These are phyloP conservation scores for Barnettozyma populi DNA, from an alignment of 805 yeast genomes.

Conservation along the genomic window DNA sequence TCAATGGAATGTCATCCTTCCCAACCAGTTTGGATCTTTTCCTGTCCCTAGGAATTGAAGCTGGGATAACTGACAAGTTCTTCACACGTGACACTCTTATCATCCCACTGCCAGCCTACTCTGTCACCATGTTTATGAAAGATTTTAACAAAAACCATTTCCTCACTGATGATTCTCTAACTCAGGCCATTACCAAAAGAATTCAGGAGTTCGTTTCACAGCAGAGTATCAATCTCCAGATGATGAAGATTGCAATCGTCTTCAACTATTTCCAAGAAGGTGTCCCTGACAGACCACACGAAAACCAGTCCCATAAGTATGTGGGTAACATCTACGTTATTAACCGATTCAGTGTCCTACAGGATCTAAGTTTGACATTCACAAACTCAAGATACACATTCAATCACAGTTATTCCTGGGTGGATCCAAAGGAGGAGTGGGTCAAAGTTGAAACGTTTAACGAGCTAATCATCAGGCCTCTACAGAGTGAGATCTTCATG, in stretches of 20 bases:
- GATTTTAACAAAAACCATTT: slow-evolving; percentile 20
- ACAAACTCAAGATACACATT: slow-evolving; percentile 17
- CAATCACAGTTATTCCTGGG: slow-evolving; percentile 21
- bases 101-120: slow-evolving; percentile 20
- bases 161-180: slow-evolving; percentile 15
- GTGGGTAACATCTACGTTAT: slow-evolving; percentile 23
- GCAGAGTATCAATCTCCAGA: slow-evolving; percentile 11
- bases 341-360: slow-evolving; percentile 15
- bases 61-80: slow-evolving; percentile 12
- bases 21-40: slow-evolving; percentile 21
- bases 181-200: slow-evolving; percentile 14
- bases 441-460: slow-evolving; percentile 18
- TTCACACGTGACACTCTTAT: slow-evolving; percentile 19
- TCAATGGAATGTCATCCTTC: slow-evolving; percentile 16
- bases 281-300: slow-evolving; percentile 21
- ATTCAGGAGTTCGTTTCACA: slow-evolving; percentile 17
- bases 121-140: slow-evolving; percentile 20
- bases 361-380: slow-evolving; percentile 19
- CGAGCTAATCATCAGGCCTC: slow-evolving; percentile 19
- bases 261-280: slow-evolving; percentile 23
- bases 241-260: slow-evolving; percentile 16
- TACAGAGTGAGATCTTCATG: slow-evolving; percentile 19
- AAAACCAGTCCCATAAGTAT: slow-evolving; percentile 21
- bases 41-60: slow-evolving; percentile 17
- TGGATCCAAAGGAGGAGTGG: slow-evolving; percentile 22